Conservation (phyloP, 1,139 yeast species). For the Yamadazyma taylorii region DNA sequence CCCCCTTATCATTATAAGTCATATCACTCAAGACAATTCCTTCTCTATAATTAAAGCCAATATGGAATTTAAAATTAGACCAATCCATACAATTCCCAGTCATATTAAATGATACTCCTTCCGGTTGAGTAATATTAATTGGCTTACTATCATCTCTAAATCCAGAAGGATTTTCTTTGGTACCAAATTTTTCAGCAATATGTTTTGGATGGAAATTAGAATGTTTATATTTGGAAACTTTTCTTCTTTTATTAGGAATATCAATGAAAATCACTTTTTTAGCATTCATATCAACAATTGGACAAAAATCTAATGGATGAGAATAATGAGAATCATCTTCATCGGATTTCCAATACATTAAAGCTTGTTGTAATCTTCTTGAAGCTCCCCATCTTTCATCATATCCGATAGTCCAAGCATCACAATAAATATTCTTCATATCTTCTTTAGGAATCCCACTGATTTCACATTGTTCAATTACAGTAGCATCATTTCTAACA, state of each 20-base stretch:
- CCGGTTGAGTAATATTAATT: slow-evolving; percentile 71
- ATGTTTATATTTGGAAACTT: slow-evolving; percentile 65
- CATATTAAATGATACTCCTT: slow-evolving; percentile 76
- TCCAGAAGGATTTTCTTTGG: slow-evolving; percentile 47
- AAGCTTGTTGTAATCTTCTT: slow-evolving; percentile 76
- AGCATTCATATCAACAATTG: slow-evolving; percentile 73
- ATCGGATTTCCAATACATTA: slow-evolving; percentile 74
- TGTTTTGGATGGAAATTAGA: slow-evolving; percentile 69
- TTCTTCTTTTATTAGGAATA: slow-evolving; percentile 73
- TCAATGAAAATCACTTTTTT: slow-evolving; percentile 70
- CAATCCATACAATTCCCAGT: slow-evolving; percentile 68
- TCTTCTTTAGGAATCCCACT: slow-evolving; percentile 66
- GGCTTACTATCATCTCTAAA: slow-evolving; percentile 64
- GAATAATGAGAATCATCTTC: slow-evolving; percentile 83
- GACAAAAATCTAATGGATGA: slow-evolving; percentile 81
- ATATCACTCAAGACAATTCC: slow-evolving; percentile 79
- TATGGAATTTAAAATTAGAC: slow-evolving; percentile 75
- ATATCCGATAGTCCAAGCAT: slow-evolving; percentile 83
- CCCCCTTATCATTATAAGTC: slow-evolving; percentile 71
- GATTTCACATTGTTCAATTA: slow-evolving; percentile 69
- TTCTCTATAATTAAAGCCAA: slow-evolving; percentile 84
- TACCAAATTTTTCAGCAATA: slow-evolving; percentile 58
- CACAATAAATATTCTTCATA: slow-evolving; percentile 75
- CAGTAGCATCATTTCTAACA: slow-evolving; percentile 66
- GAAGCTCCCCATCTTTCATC: slow-evolving; percentile 83